phyloP scores from a whole-genome alignment of 2,329 filamentous ascomycete species.

The Claviceps arundinis region DNA sequence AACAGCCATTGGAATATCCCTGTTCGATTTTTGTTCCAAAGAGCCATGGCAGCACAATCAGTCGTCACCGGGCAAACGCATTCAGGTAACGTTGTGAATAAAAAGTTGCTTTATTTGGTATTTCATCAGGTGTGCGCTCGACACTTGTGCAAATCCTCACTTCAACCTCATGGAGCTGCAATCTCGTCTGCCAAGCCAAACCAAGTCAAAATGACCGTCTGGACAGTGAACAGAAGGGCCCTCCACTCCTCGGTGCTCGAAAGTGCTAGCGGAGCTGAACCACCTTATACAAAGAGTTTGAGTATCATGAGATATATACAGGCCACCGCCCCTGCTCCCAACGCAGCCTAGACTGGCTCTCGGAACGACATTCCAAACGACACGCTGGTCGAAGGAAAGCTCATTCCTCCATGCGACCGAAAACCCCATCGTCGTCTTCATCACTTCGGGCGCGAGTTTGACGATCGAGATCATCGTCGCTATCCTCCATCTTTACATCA shows the following conservation, averaged over 20 bases:
- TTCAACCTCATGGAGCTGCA: conserved; percentile 57
- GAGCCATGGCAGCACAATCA: background rate
- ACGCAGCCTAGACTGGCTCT: conserved; percentile 5
- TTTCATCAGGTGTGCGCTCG: conserved; percentile 41
- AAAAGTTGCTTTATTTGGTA: conserved; percentile 16
- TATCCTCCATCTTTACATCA: conserved; percentile 57
- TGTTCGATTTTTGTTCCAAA: background rate
- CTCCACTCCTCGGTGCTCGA: conserved; percentile 58
- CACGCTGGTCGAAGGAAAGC: background rate
- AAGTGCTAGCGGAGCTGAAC: conserved; percentile 49
- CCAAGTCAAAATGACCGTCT: conserved; percentile 10
- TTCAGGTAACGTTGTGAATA: background rate
- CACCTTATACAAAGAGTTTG: conserved; percentile 31
- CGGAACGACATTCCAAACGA: background rate
- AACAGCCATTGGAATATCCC: too few species aligned
- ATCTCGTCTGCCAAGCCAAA: conserved; percentile 19
- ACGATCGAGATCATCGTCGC: conserved; percentile 53
- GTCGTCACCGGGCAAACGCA: background rate
- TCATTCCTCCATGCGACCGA: conserved; percentile 91
- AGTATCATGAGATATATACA: conserved; percentile 35
- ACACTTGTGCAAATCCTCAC: conserved; percentile 49
- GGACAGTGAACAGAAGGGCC: conserved; percentile 19
- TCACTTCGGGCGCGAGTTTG: conserved; percentile 55
- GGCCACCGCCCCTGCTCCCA: conserved; percentile 25
- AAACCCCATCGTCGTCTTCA: conserved; percentile 90